phyloP scores from a whole-genome alignment of 768 basidiomycete species.

The Dacryopinax spathularia region DNA sequence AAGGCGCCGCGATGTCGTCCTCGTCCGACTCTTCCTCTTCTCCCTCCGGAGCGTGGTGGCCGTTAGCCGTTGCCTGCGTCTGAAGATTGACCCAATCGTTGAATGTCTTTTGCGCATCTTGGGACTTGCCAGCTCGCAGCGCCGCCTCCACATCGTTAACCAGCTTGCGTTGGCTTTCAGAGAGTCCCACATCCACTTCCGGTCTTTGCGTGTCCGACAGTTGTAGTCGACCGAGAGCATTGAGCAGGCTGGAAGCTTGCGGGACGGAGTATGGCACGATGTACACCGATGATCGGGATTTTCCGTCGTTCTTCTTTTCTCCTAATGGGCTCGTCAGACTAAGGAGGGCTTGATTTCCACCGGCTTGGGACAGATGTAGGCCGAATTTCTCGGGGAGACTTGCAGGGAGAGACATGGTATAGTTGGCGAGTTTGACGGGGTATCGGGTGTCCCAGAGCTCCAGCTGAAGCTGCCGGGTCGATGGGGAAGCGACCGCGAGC shows the following conservation, averaged over 20 bases:
- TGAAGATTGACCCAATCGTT: constrained; percentile 37
- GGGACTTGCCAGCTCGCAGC: constrained; percentile 32
- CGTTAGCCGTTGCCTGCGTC: not conserved
- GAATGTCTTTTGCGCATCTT: constrained; percentile 46
- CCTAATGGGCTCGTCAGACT: not conserved
- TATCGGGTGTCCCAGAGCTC: not conserved
- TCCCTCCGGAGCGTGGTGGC: not conserved
- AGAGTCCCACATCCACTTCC: constrained; percentile 16
- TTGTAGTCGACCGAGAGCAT: constrained; percentile 40
- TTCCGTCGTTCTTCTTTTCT: not conserved
- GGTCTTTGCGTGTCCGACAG: not conserved
- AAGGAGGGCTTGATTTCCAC: not conserved
- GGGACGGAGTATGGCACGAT: constrained; percentile 45
- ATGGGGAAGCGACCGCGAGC: not conserved
- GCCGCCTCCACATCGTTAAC: constrained; percentile 17
- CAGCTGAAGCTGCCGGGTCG: not conserved
- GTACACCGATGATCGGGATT: constrained; percentile 38
- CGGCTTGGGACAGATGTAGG: not conserved
- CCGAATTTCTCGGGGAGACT: not conserved
- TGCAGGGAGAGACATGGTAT: not conserved
- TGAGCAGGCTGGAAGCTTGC: constrained; percentile 43
- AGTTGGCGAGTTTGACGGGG: not conserved
- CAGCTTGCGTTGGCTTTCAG: constrained; percentile 18
- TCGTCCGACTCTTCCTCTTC: not conserved
- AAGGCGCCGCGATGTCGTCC: not conserved